A percentile compares a stretch with the other conserved stretches of the same genome.
phyloP scores from a whole-genome alignment of 2,329 filamentous ascomycete species.

The Ceratocystis alfenasii region DNA sequence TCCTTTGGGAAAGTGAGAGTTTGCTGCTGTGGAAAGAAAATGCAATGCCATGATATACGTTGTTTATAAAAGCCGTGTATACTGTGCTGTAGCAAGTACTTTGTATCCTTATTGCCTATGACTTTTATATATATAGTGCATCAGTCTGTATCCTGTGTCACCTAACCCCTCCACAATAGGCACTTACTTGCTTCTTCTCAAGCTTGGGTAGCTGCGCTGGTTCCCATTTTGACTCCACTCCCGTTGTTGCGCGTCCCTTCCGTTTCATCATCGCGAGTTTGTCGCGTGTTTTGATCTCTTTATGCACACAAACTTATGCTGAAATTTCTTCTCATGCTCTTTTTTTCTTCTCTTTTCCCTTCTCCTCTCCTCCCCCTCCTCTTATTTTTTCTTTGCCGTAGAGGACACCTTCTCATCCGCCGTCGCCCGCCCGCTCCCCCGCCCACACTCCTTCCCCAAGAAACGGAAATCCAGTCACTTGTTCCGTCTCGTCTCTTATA shows the following conservation, averaged over 20 bases:
- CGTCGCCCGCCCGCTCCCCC: not conserved
- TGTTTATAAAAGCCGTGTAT: not conserved
- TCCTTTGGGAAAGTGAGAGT: not conserved
- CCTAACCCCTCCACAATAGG: conserved; percentile 2
- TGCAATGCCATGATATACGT: not conserved
- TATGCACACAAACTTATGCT: not conserved
- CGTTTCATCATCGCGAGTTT: conserved; percentile 10
- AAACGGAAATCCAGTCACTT: conserved; percentile 7
- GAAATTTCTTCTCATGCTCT: not conserved
- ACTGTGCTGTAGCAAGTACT: not conserved
- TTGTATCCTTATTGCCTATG: not conserved
- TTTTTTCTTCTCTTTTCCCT: not conserved
- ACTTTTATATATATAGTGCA: not conserved
- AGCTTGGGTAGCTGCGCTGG: not conserved
- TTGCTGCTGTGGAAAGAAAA: not conserved
- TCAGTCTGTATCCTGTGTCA: not conserved
- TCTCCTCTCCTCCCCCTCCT: not conserved
- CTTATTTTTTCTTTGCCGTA: not conserved
- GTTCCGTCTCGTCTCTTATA: not conserved
- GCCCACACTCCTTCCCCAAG: conserved; percentile 1
- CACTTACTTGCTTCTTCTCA: not conserved
- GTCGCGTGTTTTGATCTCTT: conserved; percentile 4
- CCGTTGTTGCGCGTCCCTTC: conserved; percentile 15
- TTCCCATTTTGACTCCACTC: not conserved
- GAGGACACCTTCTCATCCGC: not conserved